These are phyloP conservation scores for Polychaeton citri DNA, from an alignment of 2,329 filamentous ascomycete genomes.

Conservation along the genomic window DNA sequence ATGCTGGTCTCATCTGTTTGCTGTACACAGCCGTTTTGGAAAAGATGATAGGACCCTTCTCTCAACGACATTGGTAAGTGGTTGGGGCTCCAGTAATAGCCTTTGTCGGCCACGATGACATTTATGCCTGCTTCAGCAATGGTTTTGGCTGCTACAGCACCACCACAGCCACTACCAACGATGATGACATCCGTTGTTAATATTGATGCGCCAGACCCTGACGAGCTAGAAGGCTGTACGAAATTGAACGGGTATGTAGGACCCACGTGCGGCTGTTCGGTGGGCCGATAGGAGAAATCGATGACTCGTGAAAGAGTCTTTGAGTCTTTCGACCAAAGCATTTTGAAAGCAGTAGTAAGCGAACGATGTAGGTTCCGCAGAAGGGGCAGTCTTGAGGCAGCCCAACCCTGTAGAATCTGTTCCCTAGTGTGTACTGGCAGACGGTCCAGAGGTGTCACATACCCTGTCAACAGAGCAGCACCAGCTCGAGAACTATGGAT, in stretches of 20 bases:
- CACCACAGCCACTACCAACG: slow-evolving; percentile 77
- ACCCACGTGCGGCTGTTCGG: slow-evolving; percentile 39
- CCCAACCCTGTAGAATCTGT: slow-evolving; percentile 50
- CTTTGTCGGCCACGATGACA: slow-evolving; percentile 73
- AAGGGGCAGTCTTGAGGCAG: slow-evolving; percentile 40
- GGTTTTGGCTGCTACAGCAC: slow-evolving; percentile 67
- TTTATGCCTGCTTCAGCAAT: slow-evolving; percentile 61
- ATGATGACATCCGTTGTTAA: slow-evolving; percentile 73
- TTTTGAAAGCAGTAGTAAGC: slow-evolving; percentile 41
- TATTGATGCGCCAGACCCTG: slow-evolving; percentile 33
- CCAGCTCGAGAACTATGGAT: slow-evolving; percentile 44
- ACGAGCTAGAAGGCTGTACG: slow-evolving; percentile 40
- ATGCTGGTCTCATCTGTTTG: slow-evolving; percentile 38
- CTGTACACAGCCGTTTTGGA: slow-evolving; percentile 51
- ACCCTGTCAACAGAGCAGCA: slow-evolving; percentile 54
- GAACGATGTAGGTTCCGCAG: slow-evolving; percentile 45
- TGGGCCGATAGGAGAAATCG: slow-evolving; percentile 44
- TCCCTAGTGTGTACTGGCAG: slow-evolving; percentile 50
- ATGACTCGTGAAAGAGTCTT: slow-evolving; percentile 42
- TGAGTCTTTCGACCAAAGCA: slow-evolving; percentile 43
- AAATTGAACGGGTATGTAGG: slow-evolving; percentile 45
- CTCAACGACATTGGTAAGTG: slow-evolving; percentile 62
- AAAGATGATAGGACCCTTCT: slow-evolving; percentile 50
- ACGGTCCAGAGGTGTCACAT: slow-evolving; percentile 46
- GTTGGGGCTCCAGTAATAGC: slow-evolving; percentile 58